Evolutionary conservation across 2,329 filamentous ascomycete species (phyloP), one percentile per base, ranked within the genome.

Genomic region (Aspergillus unguis): DNA sequence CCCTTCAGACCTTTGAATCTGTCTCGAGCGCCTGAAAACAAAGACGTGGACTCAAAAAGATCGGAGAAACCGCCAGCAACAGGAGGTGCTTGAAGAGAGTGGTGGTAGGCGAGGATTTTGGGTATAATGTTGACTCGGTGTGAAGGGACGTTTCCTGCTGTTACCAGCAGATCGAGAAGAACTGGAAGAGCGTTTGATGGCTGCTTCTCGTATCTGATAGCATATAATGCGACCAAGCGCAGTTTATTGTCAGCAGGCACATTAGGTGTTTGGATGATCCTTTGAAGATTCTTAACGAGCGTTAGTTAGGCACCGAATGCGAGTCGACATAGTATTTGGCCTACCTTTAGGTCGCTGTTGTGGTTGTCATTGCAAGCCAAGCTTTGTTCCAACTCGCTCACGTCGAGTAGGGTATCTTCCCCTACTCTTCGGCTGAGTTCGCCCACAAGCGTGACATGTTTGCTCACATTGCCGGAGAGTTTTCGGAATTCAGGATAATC

Each of bases 401-500:
- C 91, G 70, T 99, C 94, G n/a, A 99, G 79, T 36, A 99, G 74
- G 61, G 85, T 90, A 62, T 97, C 89, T 36, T 87, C 84, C 5
- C 87, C 88, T 10, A 99, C 92, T 51, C 89, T 84, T 52, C 92
- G 83, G 69, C 91, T 96, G 37, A 99, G 80, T 68, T 99, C 95
- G 0, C 91, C 91, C 25, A 99, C 94, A 25, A 99, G 77, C 0
- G 94, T 96, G 52, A 99, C 95, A 68, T 99, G 94, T 69, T 99
- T 99, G 75, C 92, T 97, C 49, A 99, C 94, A 62, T 99, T 99
- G 35, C 94, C 92, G 1, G 94, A 96, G 1, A 99, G 83, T 65
- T 96, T 95, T 53, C 94, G 85, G 71, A 99, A 99, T 69, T 99
- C 94, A 2, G 94, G 94, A 67, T 97, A 99, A 66, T 99, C 94